Evolutionary conservation across 2,329 filamentous ascomycete species (phyloP), one percentile per base, ranked within the genome.

Genomic region (Fonsecaea nubica): DNA sequence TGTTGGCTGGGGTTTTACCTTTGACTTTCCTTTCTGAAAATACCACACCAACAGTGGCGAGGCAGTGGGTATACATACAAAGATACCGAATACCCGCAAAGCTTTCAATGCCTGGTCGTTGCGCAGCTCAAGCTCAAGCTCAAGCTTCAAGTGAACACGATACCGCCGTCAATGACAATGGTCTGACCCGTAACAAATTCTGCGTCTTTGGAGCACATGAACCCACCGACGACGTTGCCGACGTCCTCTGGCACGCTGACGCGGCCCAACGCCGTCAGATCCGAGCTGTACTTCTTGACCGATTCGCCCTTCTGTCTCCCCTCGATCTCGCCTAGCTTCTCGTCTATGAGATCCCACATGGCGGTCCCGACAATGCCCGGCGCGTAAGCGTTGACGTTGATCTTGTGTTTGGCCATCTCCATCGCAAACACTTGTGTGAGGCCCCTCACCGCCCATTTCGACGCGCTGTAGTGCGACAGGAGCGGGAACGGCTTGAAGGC

Each of bases 301-400:
- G 81, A 84, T 30, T 85, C 82, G 1, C 85, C 85, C 71, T 82
- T 85, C 71, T 80, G 76, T 0, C 79, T 77, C 0, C 84, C 87
- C 0, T 76, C 80, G 64, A 81, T 80, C 74, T 84, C 81, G 0
- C 83, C 86, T 36, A 89, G 68, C 64, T 84, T 84, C 68, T 86
- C 84, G 67, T 90, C 89, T 62, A 91, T 90, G 1, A 86, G 73
- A 54, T 90, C 88, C 88, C 88, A 91, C 88, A 90, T 90, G 0
- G 81, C 79, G 0, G 87, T 90, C 0, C 84, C 87, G 0, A 91
- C 87, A 56, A 91, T 89, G 0, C 89, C 89, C 0, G 89, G 89
- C 0, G 87, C 88, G 72, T 90, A 90, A 0, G 85, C 84, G 70
- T 91, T 91, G 21, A 85, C 87, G 0, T 86, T 90, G 74, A 91